Percentiles rank a stretch among this genome's conserved stretches.
Evolutionary conservation across 345 rosid species (phyloP).

Genomic region (Eucalyptus marginata): DNA sequence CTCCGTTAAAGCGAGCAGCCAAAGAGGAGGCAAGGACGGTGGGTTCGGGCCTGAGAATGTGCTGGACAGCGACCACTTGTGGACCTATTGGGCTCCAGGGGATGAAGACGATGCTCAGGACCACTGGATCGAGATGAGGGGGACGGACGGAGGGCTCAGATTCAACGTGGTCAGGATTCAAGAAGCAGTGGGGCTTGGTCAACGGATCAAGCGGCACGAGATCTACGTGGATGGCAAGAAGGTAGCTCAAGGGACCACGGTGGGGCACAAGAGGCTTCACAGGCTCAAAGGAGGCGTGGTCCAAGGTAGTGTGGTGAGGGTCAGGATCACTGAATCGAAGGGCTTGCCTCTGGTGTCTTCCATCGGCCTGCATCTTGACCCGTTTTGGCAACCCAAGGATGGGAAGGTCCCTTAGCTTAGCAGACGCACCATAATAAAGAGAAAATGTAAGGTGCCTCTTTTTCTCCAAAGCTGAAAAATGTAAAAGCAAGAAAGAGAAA

Average conservation of each 20-base stretch:
- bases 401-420: background rate
- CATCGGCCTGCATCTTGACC: conserved; percentile 53
- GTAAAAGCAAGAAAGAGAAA: background rate
- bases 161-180: conserved; percentile 62
- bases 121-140: conserved; percentile 36
- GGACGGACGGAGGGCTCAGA: conserved; percentile 8
- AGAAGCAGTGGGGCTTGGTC: conserved; percentile 67
- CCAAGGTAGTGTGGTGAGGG: conserved; percentile 24
- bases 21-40: conserved; percentile 32
- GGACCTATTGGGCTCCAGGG: conserved; percentile 64
- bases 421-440: background rate
- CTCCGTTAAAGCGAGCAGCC: conserved; percentile 31
- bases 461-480: background rate
- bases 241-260: conserved; percentile 41
- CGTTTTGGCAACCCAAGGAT: conserved; percentile 22
- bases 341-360: conserved; percentile 56
- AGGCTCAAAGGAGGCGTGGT: conserved; percentile 20
- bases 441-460: background rate
- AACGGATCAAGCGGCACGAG: conserved; percentile 42
- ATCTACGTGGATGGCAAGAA: conserved; percentile 39
- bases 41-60: conserved; percentile 53
- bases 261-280: conserved; percentile 57
- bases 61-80: conserved; percentile 41
- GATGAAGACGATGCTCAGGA: background rate
- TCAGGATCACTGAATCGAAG: conserved; percentile 24